These are phyloP conservation scores for Fusarium sp. DNA, from an alignment of 2,329 filamentous ascomycete genomes.

Conservation along the genomic window DNA sequence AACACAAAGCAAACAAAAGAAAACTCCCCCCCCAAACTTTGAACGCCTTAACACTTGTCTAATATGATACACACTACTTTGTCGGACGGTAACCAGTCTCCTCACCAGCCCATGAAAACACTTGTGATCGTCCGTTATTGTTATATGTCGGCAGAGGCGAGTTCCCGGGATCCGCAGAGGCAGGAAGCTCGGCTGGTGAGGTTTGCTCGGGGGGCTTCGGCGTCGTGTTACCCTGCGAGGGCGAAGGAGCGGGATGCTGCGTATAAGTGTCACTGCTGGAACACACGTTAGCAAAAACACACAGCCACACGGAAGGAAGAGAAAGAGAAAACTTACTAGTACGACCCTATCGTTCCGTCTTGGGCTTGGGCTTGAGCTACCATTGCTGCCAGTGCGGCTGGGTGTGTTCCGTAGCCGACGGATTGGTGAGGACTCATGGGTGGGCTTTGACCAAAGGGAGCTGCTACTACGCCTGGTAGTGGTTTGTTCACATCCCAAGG, in stretches of 20 bases:
- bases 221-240: slow-evolving; percentile 20
- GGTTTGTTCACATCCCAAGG: slow-evolving; percentile 39
- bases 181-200: slow-evolving; percentile 52
- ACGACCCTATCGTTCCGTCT: slow-evolving; percentile 40
- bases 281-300: slow-evolving; percentile 13
- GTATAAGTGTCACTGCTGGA: slow-evolving; percentile 26
- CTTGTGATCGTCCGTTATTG: slow-evolving; percentile 16
- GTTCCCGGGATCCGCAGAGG: slow-evolving; percentile 46
- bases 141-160: slow-evolving; percentile 53
- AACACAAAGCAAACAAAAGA: neutral
- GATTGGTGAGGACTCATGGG: slow-evolving; percentile 51
- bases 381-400: slow-evolving; percentile 26
- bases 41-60: neutral
- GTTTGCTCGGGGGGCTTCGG: slow-evolving; percentile 36
- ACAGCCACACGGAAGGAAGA: neutral
- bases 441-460: slow-evolving; percentile 47
- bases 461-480: slow-evolving; percentile 35
- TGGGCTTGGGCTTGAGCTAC: slow-evolving; percentile 34
- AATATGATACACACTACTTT: slow-evolving; percentile 14
- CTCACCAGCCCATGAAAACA: slow-evolving; percentile 49
- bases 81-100: slow-evolving; percentile 46
- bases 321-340: slow-evolving; percentile 44
- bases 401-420: slow-evolving; percentile 36
- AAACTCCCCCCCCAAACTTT: neutral
- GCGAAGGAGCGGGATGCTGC: slow-evolving; percentile 31